Percentiles rank a stretch among this genome's conserved stretches.
These are phyloP conservation scores for Sphagnurus paluster DNA, from an alignment of 1,284 basidiomycete species.

Conservation along the genomic window DNA sequence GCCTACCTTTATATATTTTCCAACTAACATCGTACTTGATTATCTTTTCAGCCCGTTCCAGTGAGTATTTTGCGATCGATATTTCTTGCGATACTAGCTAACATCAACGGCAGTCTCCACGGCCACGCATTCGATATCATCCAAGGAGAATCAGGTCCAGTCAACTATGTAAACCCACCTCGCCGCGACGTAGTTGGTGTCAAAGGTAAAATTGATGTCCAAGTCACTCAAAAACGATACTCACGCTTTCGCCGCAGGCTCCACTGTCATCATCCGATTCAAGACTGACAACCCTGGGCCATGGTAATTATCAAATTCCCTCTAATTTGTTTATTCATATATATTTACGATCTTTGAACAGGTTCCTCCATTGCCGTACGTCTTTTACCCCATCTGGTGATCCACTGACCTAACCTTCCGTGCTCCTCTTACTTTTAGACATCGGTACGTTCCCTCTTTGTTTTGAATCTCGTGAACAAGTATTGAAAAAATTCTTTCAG, in stretches of 20 bases:
- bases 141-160: conserved; percentile 19
- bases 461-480: background rate
- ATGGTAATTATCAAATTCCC: conserved; percentile 11
- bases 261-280: conserved; percentile 22
- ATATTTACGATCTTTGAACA: background rate
- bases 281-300: conserved; percentile 28
- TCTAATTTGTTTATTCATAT: background rate
- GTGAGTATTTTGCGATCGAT: background rate
- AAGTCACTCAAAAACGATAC: no score
- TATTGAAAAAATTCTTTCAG: background rate
- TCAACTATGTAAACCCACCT: conserved; percentile 26
- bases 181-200: conserved; percentile 21
- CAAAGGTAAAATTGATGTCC: background rate
- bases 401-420: background rate
- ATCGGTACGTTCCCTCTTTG: conserved; percentile 5
- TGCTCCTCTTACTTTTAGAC: background rate
- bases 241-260: background rate
- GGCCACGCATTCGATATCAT: conserved; percentile 24
- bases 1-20: background rate
- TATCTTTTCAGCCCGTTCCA: conserved; percentile 6
- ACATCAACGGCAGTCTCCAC: conserved; percentile 6
- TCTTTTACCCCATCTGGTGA: background rate
- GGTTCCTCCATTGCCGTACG: conserved; percentile 34
- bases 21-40: background rate
- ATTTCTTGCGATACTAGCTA: background rate